Evolutionary conservation across 169 alveolate species (phyloP), one percentile per base, ranked within the genome.

Genomic region (Eimeria maxima): DNA sequence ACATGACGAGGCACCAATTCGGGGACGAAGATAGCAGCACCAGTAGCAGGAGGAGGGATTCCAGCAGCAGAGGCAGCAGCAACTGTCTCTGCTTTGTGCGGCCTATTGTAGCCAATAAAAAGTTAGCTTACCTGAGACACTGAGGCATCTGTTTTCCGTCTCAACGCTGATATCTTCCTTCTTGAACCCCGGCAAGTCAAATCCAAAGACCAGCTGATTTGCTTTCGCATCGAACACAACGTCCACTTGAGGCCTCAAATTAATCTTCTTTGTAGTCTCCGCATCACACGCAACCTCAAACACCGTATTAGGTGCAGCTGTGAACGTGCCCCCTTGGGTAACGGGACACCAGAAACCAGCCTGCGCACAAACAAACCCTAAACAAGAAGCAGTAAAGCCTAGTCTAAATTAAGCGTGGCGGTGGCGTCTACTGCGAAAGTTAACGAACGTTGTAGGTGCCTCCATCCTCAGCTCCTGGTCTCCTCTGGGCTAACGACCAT

Each of bases 261-360:
- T 80, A 3, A 93, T 93, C 88, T 93, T 93, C 71, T 65, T 93
- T 13, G 93, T 8, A 3, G 83, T 67, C 42, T 80, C 96, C 24
- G 93, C 94, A 11, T 57, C 80, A 60, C 84, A 74, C 20, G 93
- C 96, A n/a, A 93, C 96, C 45, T 93, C 96, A 55, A 93, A 93
- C 3, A 93, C 80, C 2, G 96, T 50, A 83, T 67, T 93, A 29
- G 96, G 96, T 2, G 96, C 96, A 2, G 96, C 96, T 10, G 90
- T 88, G 67, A 80, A 57, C 65, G 89, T 29, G 16, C 87, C 90
- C 29, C 93, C 89, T 4, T 53, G 67, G 44, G 90, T 69, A 60
- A 93, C 44, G 50, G 96, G 96, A 29, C 87, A 93, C 96, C 96
- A 93, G 80, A 63, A 80, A 22, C 96, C 96, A 38, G 93, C 88